phyloP scores from a whole-genome alignment of 768 basidiomycete genomes.

The Hemileccinum impolitum region DNA sequence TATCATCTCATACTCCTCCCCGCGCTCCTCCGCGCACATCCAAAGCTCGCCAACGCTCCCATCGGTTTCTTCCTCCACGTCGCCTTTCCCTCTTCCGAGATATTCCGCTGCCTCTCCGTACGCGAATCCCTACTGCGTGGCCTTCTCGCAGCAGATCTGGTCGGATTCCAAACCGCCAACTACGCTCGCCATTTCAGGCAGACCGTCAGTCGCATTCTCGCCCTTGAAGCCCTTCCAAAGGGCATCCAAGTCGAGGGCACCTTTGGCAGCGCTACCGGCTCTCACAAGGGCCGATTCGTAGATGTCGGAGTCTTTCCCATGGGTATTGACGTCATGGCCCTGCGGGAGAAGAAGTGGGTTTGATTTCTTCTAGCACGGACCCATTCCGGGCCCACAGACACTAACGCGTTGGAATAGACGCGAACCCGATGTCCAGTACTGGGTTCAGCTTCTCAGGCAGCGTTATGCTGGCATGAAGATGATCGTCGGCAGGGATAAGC shows the following conservation, averaged over 20 bases:
- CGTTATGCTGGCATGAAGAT: constrained; percentile 85
- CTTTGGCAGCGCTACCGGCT: constrained; percentile 1
- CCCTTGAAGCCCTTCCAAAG: constrained; percentile 78
- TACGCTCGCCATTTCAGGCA: constrained; percentile 83
- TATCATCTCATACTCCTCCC: constrained; percentile 97
- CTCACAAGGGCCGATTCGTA: constrained; percentile 55
- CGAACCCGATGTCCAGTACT: constrained; percentile 76
- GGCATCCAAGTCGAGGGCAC: constrained; percentile 62
- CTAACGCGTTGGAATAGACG: constrained; percentile 38
- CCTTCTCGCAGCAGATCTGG: constrained; percentile 88
- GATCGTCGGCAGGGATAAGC: constrained; percentile 84
- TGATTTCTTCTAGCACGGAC: constrained; percentile 1
- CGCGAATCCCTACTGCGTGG: constrained; percentile 77
- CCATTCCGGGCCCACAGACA: constrained; percentile 1
- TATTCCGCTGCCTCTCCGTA: constrained; percentile 87
- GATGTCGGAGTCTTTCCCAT: constrained; percentile 89
- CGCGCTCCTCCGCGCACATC: constrained; percentile 67
- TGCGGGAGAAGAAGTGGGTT: constrained; percentile 63
- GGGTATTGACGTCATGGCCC: constrained; percentile 75
- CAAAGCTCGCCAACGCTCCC: constrained; percentile 41
- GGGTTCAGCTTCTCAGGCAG: constrained; percentile 76
- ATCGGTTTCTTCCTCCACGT: constrained; percentile 95
- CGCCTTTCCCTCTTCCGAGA: constrained; percentile 93
- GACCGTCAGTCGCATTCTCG: constrained; percentile 76
- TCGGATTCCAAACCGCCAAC: constrained; percentile 88